Base-by-base conservation (phyloP, 257 asterid genomes). In the Salvia splendens region DNA sequence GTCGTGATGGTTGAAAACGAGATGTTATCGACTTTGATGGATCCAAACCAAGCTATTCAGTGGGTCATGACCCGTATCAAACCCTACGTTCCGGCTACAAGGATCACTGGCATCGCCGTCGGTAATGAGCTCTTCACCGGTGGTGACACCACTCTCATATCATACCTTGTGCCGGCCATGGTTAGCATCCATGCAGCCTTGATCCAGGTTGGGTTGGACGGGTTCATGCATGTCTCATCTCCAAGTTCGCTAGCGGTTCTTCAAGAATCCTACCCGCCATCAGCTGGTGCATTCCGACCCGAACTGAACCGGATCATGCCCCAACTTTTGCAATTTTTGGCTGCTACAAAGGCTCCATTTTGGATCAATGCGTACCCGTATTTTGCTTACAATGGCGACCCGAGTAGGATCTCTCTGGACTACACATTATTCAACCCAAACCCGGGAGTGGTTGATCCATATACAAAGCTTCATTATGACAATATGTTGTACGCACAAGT, bases 401-500 rank as follows among this genome's bases (percentile, higher is more conserved):
- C 95, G 1, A 55, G 40, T 30, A 50, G 59, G 50, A 80, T 87
- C 16, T 72, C 95, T 0, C 2, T 89, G 41, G 95, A 85, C 52
- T 89, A 89, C 12, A 91, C 72, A 20, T 49, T 89, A 12, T 87
- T 85, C 63, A 81, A 83, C 75, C 81, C 84, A 1, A 85, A 73
- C 38, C 15, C 68, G 3, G 96, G 95, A 6, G 78, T 84, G 81
- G 53, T 77, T 30, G 92, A 89, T 70, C 88, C 88, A 1, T 74
- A 83, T 65, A 89, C 91, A 0, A 77, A 74, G 17, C 72, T 89
- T 8, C 89, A 79, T 36, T 87, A 89, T 58, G 84, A 85, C 72
- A 84, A 85, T 68, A 87, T 85, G 96, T 16, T 89, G 69, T 87
- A 87, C 53, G 96, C 95, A n/a, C 96, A 89, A 71, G 95, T 89